Evolutionary conservation across 225 moss, liverwort and hornwort species (phyloP), one percentile per base, ranked within the genome.

Genomic region (Ulota crispa): DNA sequence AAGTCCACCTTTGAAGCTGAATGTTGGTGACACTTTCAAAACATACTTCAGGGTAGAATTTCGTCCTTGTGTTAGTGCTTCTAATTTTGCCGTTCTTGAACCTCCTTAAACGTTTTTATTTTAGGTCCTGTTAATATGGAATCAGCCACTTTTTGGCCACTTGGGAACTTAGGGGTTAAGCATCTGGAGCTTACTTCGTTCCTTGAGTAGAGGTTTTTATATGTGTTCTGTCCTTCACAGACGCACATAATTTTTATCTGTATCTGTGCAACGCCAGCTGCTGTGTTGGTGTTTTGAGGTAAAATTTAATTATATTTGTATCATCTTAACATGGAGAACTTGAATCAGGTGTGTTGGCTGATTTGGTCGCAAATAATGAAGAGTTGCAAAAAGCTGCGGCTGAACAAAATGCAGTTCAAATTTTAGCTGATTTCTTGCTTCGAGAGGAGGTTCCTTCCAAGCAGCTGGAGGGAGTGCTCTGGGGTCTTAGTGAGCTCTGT

Each of bases 381-480:
- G 97, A 98, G 82, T 78, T 95, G 76, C 97, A 98, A 63, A 95
- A 89, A 86, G 88, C 88, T 74, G 97, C 97, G 18, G 86, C 87
- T 73, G 88, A 92, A 65, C 87, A 86, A 37, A 90, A 93, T 78
- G 93, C 93, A 28, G 87, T 98, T 82, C 89, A 94, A 74, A 99
- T 93, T 75, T 79, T 99, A 83, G 92, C 93, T 64, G 90, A 91
- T 76, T 92, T 93, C 79, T 75, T 99, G 37, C 88, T 85, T 37
- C 93, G 94, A 80, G 92, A 91, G 63, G 87, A 88, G 37, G 83
- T 91, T 23, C 88, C 95, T 77, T 74, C 94, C 32, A 99, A 90
- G 82, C 98, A 99, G 70, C 87, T 99, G 70, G 92, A 92, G 77
- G 98, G 98, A 73, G 93, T 99, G 73, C 90, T 99, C 21, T 85